phyloP scores from a whole-genome alignment of 768 basidiomycete species.

The Hygrophorus pudorinus region DNA sequence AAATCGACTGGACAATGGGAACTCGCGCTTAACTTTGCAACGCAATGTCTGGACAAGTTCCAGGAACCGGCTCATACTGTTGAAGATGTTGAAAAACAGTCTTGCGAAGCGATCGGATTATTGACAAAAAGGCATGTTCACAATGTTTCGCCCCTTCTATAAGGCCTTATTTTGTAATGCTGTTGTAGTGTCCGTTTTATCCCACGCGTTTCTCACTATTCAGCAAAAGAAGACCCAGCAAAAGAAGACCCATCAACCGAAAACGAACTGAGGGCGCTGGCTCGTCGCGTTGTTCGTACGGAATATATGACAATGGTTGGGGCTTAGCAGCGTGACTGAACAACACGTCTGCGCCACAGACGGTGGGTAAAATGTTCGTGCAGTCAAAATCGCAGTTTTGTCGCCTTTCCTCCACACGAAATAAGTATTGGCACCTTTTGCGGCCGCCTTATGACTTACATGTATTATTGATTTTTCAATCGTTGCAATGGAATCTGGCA shows the following conservation, averaged over 20 bases:
- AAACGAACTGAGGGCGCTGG: constrained; percentile 3
- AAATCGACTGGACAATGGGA: not conserved
- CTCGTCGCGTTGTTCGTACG: constrained; percentile 5
- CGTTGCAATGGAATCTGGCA: too few relatives aligned
- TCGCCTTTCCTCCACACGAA: too few relatives aligned
- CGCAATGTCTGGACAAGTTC: not conserved
- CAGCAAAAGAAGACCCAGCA: constrained; percentile 7
- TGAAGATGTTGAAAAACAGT: not conserved
- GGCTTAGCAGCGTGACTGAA: too few relatives aligned
- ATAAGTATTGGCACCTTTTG: too few relatives aligned
- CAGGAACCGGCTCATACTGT: not conserved
- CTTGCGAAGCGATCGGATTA: not conserved
- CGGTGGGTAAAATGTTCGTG: too few relatives aligned
- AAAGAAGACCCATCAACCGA: too few relatives aligned
- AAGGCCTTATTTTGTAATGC: constrained; percentile 6
- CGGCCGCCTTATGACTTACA: too few relatives aligned
- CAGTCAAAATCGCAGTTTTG: too few relatives aligned
- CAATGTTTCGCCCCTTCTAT: too few relatives aligned
- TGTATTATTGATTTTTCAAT: too few relatives aligned
- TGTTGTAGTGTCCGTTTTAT: constrained; percentile 7
- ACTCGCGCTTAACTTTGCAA: not conserved
- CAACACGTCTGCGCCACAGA: too few relatives aligned
- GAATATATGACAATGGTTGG: constrained; percentile 6
- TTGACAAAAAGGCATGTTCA: not conserved
- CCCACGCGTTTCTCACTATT: constrained; percentile 6